These are phyloP conservation scores for Aspergillus fumigatiaffinis DNA, from an alignment of 2,329 filamentous ascomycete species.

Conservation along the genomic window DNA sequence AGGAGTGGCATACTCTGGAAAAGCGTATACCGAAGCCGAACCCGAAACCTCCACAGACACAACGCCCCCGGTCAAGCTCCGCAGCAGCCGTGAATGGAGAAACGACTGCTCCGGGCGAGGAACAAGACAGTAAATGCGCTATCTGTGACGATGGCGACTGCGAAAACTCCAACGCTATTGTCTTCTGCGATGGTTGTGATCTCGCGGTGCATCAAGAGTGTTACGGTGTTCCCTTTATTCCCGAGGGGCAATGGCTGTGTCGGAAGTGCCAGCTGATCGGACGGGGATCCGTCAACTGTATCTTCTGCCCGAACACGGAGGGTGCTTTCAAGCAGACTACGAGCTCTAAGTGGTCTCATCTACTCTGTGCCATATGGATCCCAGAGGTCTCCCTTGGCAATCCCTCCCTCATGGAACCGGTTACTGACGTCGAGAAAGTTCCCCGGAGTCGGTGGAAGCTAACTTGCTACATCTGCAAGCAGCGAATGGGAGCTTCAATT, in stretches of 20 bases:
- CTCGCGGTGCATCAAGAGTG: slow-evolving; percentile 97
- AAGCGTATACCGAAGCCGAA: slow-evolving; percentile 97
- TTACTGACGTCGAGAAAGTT: slow-evolving; percentile 97
- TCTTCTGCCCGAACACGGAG: slow-evolving; percentile 96
- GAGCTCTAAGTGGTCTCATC: slow-evolving; percentile 91
- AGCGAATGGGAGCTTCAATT: slow-evolving; percentile 97
- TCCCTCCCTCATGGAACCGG: slow-evolving; percentile 95
- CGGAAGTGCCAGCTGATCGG: slow-evolving; percentile 95
- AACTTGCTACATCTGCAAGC: slow-evolving; percentile 92
- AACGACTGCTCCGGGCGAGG: slow-evolving; percentile 72
- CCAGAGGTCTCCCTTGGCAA: slow-evolving; percentile 95
- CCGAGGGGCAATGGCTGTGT: slow-evolving; percentile 97
- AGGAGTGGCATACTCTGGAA: slow-evolving; percentile 95
- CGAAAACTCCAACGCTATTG: slow-evolving; percentile 98
- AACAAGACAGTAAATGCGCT: slow-evolving; percentile 94
- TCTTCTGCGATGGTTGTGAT: slow-evolving; percentile 98
- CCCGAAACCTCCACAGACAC: slow-evolving; percentile 91
- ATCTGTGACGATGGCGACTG: slow-evolving; percentile 99
- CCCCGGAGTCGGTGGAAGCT: slow-evolving; percentile 92
- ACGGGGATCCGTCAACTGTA: slow-evolving; percentile 86
- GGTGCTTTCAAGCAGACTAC: slow-evolving; percentile 98
- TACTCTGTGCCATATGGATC: slow-evolving; percentile 97
- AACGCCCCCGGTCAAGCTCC: slow-evolving; percentile 86
- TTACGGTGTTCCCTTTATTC: slow-evolving; percentile 97
- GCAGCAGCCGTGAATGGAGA: slow-evolving; percentile 95